phyloP scores from a whole-genome alignment of 2,329 filamentous ascomycete genomes.

The Sarocladium oryzae region DNA sequence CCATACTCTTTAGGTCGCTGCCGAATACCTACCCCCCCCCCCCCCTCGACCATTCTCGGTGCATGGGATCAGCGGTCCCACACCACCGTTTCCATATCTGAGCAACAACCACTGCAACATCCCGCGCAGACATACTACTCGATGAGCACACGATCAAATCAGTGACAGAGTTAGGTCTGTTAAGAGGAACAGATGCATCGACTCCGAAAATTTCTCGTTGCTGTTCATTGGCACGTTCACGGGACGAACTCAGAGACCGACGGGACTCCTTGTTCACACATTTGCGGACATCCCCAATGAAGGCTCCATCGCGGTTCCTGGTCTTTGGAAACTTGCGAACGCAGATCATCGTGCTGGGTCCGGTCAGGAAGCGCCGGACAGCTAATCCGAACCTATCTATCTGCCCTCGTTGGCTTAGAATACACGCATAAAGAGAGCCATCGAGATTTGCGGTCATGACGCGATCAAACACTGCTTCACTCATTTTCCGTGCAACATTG shows the following conservation, averaged over 20 bases:
- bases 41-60: conserved; percentile 1
- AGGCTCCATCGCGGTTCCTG: too few relatives aligned
- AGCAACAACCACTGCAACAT: background rate
- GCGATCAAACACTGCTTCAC: background rate
- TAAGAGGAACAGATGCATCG: background rate
- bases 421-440: background rate
- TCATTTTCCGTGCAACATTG: background rate
- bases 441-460: background rate
- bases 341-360: too few relatives aligned
- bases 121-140: background rate
- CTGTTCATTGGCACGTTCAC: background rate
- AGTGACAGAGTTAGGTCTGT: background rate
- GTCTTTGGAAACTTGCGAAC: too few relatives aligned
- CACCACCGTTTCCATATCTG: conserved; percentile 5
- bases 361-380: too few relatives aligned
- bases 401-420: background rate
- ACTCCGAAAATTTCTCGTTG: background rate
- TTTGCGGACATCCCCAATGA: too few relatives aligned
- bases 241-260: too few relatives aligned
- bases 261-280: too few relatives aligned
- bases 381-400: too few relatives aligned
- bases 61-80: conserved; percentile 1
- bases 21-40: too few relatives aligned
- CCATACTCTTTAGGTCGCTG: conserved; percentile 1
- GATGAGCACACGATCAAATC: conserved; percentile 1